phyloP scores from a whole-genome alignment of 2,329 filamentous ascomycete genomes.

The Xylaria arbuscula region DNA sequence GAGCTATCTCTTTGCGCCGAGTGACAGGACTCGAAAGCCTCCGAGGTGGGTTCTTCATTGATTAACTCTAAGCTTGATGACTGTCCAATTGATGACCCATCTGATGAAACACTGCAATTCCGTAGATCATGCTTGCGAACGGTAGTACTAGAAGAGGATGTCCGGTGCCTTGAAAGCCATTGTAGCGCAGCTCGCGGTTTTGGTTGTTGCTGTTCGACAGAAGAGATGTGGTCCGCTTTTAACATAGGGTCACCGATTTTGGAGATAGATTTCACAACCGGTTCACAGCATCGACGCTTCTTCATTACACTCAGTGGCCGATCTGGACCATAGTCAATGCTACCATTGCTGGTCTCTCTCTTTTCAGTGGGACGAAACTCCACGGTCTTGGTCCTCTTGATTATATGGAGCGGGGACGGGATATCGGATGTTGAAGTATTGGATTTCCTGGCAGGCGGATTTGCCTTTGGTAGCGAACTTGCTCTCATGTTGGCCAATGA shows the following conservation, averaged over 20 bases:
- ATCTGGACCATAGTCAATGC: slow-evolving; percentile 41
- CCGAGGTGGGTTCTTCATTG: slow-evolving; percentile 28
- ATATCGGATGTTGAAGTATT: slow-evolving; percentile 36
- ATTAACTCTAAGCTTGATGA: slow-evolving; percentile 25
- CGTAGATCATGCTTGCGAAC: slow-evolving; percentile 36
- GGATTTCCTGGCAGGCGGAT: slow-evolving; percentile 30
- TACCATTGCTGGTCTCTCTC: slow-evolving; percentile 42
- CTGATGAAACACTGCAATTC: slow-evolving; percentile 37
- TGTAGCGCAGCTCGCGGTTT: slow-evolving; percentile 41
- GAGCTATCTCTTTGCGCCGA: slow-evolving; percentile 33
- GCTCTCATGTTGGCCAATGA: slow-evolving; percentile 41
- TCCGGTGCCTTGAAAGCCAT: slow-evolving; percentile 43
- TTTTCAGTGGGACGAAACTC: slow-evolving; percentile 38
- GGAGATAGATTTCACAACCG: slow-evolving; percentile 5
- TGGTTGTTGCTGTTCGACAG: slow-evolving; percentile 37
- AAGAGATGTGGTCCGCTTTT: slow-evolving; percentile 5
- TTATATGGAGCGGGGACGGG: slow-evolving; percentile 46
- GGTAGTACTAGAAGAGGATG: slow-evolving; percentile 43
- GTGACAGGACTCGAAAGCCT: slow-evolving; percentile 30
- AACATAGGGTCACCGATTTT: not conserved
- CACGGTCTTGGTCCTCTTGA: slow-evolving; percentile 45
- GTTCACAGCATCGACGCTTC: slow-evolving; percentile 39
- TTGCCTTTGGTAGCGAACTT: slow-evolving; percentile 27
- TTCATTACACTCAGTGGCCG: slow-evolving; percentile 46
- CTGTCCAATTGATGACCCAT: slow-evolving; percentile 34